phyloP scores from a whole-genome alignment of 441 rosid genomes.

The Euphorbia schlechtendalii region DNA sequence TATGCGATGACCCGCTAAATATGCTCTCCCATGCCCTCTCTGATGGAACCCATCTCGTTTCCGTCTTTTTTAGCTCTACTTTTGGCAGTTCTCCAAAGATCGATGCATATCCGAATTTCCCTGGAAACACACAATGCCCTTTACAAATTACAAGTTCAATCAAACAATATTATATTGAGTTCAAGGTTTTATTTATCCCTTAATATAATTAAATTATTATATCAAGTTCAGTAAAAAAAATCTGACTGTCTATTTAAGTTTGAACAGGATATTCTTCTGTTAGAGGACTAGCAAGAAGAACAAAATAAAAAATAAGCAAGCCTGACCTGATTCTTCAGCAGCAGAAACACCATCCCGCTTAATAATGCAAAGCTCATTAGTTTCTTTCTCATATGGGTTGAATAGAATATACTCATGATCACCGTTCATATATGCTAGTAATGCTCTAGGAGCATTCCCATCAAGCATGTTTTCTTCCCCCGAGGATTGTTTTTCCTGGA shows the following conservation, averaged over 20 bases:
- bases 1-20: slow-evolving; percentile 76
- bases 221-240: background rate
- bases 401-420: slow-evolving; percentile 84
- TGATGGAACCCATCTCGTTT: slow-evolving; percentile 31
- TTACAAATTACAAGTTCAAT: no score
- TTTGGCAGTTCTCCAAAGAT: slow-evolving; percentile 74
- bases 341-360: slow-evolving; percentile 22
- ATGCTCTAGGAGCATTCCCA: slow-evolving; percentile 34
- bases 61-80: slow-evolving; percentile 36
- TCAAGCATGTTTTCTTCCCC: slow-evolving; percentile 27
- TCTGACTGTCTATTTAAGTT: background rate
- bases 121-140: slow-evolving; percentile 19
- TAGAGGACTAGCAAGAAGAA: background rate
- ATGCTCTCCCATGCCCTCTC: slow-evolving; percentile 87
- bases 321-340: slow-evolving; percentile 54
- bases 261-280: background rate
- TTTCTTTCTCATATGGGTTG: slow-evolving; percentile 54
- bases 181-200: no score
- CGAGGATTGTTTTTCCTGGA: slow-evolving; percentile 33
- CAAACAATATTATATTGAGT: no score
- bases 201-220: no score
- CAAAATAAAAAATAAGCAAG: background rate
- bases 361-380: slow-evolving; percentile 36
- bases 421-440: slow-evolving; percentile 68
- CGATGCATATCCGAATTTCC: slow-evolving; percentile 63